Conservation (phyloP, 1,284 basidiomycete species). For the Omphalotus olearius region DNA sequence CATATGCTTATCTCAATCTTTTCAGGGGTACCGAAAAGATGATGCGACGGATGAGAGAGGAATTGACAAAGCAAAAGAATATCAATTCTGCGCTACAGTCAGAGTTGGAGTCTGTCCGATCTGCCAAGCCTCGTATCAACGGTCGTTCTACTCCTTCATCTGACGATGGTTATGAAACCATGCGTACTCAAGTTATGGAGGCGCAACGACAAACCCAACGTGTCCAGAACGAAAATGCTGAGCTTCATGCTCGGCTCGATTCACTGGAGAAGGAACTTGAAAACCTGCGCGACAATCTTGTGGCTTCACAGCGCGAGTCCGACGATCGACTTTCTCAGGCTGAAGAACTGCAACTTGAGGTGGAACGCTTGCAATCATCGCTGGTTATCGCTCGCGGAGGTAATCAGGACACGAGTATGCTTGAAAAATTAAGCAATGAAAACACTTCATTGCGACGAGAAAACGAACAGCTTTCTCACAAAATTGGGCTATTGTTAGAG, state of each 20-base stretch:
- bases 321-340: conserved; percentile 73
- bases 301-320: conserved; percentile 68
- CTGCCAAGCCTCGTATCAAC: conserved; percentile 60
- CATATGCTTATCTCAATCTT: conserved; percentile 20
- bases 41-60: conserved; percentile 95
- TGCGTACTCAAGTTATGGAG: conserved; percentile 66
- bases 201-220: conserved; percentile 71
- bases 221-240: conserved; percentile 67
- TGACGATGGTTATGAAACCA: conserved; percentile 60
- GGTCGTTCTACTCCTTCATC: conserved; percentile 78
- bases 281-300: conserved; percentile 67
- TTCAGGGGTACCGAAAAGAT: conserved; percentile 96
- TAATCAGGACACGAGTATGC: conserved; percentile 60
- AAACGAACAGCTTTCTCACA: conserved; percentile 81
- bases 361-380: conserved; percentile 74
- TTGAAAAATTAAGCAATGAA: conserved; percentile 76
- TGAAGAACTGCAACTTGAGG: conserved; percentile 76
- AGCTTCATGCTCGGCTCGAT: conserved; percentile 72
- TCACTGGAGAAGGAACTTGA: conserved; percentile 73
- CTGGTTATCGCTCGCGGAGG: conserved; percentile 73
- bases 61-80: conserved; percentile 85
- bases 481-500: conserved; percentile 81
- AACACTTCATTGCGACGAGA: conserved; percentile 75
- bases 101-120: conserved; percentile 71
- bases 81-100: conserved; percentile 75